phyloP scores from a whole-genome alignment of 768 basidiomycete genomes.

The Hebeloma cylindrosporum region DNA sequence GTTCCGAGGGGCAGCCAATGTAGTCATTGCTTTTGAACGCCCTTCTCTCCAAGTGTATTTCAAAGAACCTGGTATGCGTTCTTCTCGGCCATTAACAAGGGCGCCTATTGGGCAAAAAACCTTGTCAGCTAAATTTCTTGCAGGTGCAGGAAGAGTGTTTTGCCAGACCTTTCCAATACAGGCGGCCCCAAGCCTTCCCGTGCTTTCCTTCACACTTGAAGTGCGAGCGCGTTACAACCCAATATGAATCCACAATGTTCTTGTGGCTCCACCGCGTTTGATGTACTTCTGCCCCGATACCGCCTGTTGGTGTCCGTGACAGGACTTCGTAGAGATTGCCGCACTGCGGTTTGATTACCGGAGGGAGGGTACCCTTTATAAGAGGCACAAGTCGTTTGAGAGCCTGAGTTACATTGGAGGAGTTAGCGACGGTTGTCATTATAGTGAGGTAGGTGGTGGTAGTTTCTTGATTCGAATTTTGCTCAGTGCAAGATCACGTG shows the following conservation, averaged over 20 bases:
- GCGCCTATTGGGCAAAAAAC: constrained; percentile 52
- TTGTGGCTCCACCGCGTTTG: constrained; percentile 76
- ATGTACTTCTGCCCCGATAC: constrained; percentile 65
- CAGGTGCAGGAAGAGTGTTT: not conserved
- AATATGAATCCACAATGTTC: constrained; percentile 65
- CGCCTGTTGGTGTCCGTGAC: constrained; percentile 64
- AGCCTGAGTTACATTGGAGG: constrained; percentile 31
- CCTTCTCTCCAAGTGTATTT: constrained; percentile 77
- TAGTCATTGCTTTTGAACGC: constrained; percentile 34
- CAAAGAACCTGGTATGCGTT: constrained; percentile 66
- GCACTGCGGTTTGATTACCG: constrained; percentile 53
- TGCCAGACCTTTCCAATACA: constrained; percentile 75
- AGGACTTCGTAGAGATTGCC: constrained; percentile 74
- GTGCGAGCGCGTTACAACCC: constrained; percentile 69
- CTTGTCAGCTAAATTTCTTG: not conserved
- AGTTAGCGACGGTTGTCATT: no score
- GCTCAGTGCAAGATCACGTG: constrained; percentile 27
- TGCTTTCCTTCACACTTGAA: constrained; percentile 75
- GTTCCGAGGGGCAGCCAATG: not conserved
- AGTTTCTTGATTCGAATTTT: no score
- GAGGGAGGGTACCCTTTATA: constrained; percentile 53
- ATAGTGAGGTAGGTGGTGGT: no score
- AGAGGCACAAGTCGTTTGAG: constrained; percentile 35
- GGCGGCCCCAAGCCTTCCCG: constrained; percentile 81
- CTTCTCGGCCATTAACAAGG: constrained; percentile 55